Percentiles rank a stretch among this genome's conserved stretches.
Conservation (phyloP, 2,329 filamentous ascomycete species). For the Nothophaeocryptopus gaeumannii region DNA sequence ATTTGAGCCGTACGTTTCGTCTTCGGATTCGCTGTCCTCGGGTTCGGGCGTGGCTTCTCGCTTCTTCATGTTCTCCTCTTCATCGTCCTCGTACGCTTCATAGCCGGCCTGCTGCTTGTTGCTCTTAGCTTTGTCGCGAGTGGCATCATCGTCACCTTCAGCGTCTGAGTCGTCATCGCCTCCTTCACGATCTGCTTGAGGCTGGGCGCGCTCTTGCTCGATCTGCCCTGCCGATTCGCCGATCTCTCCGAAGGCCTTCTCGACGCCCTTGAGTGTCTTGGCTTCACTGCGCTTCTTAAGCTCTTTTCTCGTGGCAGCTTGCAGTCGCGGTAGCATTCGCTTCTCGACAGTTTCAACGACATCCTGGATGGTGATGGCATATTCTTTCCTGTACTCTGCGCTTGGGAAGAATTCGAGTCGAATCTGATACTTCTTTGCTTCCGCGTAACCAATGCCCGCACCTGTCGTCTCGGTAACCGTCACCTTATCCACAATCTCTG, state of each 20-base stretch:
- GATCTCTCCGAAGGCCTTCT: constrained; percentile 72
- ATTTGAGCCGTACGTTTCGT: constrained; percentile 52
- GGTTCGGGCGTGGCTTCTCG: constrained; percentile 20
- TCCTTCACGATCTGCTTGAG: constrained; percentile 48
- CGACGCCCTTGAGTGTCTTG: constrained; percentile 52
- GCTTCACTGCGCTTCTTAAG: constrained; percentile 72
- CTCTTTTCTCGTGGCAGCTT: constrained; percentile 69
- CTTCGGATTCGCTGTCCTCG: constrained; percentile 56
- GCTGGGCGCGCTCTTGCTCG: constrained; percentile 47
- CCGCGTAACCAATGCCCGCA: constrained; percentile 62
- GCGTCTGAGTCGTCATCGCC: constrained; percentile 71
- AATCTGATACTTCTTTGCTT: constrained; percentile 83
- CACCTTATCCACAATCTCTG: constrained; percentile 78
- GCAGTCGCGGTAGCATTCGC: constrained; percentile 71
- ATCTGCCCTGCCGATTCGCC: constrained; percentile 60
- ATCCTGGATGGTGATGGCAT: constrained; percentile 76
- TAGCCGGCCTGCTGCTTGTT: constrained; percentile 80
- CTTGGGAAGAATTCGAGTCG: constrained; percentile 79
- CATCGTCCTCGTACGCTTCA: constrained; percentile 90
- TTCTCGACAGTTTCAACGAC: constrained; percentile 77
- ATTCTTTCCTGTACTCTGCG: constrained; percentile 78
- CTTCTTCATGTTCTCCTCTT: constrained; percentile 70
- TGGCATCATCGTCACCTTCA: constrained; percentile 55
- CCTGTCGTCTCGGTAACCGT: constrained; percentile 77
- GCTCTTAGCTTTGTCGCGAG: constrained; percentile 67